Conservation (phyloP, 2,329 filamentous ascomycete species). For the Byssothecium circinans region DNA sequence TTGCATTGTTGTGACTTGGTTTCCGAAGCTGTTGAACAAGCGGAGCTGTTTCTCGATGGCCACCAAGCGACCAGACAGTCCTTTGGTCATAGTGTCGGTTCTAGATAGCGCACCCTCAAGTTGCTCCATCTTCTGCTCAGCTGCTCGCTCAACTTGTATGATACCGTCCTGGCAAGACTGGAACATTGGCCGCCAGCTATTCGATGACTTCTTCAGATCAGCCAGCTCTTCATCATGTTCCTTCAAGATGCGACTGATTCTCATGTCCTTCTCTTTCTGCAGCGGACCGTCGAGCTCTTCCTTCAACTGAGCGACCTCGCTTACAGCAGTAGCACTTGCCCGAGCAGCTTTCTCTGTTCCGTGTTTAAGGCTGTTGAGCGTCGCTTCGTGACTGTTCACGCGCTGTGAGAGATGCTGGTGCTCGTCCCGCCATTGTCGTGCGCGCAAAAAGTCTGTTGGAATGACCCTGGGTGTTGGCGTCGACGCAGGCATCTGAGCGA, state of each 20-base stretch:
- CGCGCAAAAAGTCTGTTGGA: not conserved
- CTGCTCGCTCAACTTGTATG: not conserved
- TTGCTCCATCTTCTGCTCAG: not conserved
- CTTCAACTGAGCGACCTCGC: constrained; percentile 2
- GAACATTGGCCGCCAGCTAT: not conserved
- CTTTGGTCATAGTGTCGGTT: not conserved
- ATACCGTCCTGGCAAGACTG: not conserved
- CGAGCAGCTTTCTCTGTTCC: constrained; percentile 2
- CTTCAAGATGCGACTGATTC: not conserved
- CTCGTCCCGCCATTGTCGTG: not conserved
- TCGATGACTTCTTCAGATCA: not conserved
- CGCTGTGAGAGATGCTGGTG: constrained; percentile 27
- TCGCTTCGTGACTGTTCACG: constrained; percentile 30
- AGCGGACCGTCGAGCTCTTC: not conserved
- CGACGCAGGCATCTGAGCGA: not conserved
- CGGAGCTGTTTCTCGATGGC: not conserved
- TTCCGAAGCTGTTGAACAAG: too few relatives aligned
- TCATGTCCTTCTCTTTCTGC: not conserved
- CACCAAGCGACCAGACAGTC: not conserved
- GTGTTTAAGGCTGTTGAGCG: not conserved
- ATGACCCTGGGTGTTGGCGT: not conserved
- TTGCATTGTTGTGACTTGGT: not conserved
- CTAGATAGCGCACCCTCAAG: not conserved
- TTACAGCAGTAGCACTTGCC: not conserved
- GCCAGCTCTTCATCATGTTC: not conserved